Percentiles rank a stretch among this genome's conserved stretches.
These are phyloP conservation scores for Puccinia novopanici DNA, from an alignment of 1,284 basidiomycete genomes.

Conservation along the genomic window DNA sequence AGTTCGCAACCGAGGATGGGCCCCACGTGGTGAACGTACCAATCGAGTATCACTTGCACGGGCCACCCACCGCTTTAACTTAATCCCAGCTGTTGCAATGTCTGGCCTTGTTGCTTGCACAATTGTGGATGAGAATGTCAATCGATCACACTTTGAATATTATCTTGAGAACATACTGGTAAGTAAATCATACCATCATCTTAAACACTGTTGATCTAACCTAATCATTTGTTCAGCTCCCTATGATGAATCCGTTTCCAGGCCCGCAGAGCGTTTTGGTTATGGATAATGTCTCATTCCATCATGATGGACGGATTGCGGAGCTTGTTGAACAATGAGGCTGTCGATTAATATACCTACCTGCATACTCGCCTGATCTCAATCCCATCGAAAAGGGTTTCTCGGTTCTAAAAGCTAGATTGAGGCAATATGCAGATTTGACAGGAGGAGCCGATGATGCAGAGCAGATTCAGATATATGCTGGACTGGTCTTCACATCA, in stretches of 20 bases:
- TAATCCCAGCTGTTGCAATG: not conserved
- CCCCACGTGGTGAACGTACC: not conserved
- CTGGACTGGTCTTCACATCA: not conserved
- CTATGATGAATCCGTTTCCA: not conserved
- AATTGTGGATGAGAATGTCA: not conserved
- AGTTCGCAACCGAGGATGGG: not conserved
- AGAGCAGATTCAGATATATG: not conserved
- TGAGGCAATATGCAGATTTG: not conserved
- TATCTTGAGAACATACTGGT: slow-evolving; percentile 15
- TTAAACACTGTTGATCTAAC: too few species aligned
- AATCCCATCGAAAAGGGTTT: slow-evolving; percentile 5
- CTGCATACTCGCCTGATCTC: not conserved
- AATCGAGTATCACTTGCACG: not conserved
- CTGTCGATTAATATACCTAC: not conserved
- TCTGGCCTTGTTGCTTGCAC: not conserved
- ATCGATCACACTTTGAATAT: not conserved
- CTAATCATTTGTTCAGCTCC: too few species aligned
- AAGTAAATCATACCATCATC: too few species aligned
- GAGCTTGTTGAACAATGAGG: not conserved
- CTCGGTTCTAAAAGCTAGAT: not conserved
- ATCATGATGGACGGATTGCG: not conserved
- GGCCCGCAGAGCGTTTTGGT: not conserved
- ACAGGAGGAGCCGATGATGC: not conserved
- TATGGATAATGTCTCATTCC: not conserved
- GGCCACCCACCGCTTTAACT: slow-evolving; percentile 6